Conservation (phyloP, 768 basidiomycete genomes). For the Lactifluus echinatus region DNA sequence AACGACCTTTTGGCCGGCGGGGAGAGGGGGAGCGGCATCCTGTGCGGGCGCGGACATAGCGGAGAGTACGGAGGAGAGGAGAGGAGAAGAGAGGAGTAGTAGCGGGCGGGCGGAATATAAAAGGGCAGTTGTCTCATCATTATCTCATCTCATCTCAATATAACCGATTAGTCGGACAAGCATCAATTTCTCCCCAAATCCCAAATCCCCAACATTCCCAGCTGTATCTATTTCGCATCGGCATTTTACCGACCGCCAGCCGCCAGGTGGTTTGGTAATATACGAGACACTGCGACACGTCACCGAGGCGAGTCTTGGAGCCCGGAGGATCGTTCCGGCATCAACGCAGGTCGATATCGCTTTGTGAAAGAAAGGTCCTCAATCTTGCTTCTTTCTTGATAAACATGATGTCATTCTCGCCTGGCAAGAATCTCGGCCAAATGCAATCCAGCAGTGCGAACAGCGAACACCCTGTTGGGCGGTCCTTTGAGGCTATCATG, state of each 20-base stretch:
- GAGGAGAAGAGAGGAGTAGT: not conserved
- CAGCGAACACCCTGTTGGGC: not conserved
- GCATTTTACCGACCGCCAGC: not conserved
- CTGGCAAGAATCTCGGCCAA: not conserved
- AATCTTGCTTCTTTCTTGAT: too few relatives aligned
- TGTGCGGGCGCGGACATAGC: slow-evolving; percentile 11
- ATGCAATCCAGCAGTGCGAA: not conserved
- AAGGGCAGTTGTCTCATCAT: not conserved
- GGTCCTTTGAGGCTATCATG: not conserved
- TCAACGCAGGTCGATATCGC: not conserved
- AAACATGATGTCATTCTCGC: not conserved
- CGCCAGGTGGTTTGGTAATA: not conserved
- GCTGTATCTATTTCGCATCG: not conserved
- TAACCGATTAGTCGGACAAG: too few relatives aligned
- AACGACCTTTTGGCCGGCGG: slow-evolving; percentile 1
- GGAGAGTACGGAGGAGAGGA: not conserved
- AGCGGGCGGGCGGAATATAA: not conserved
- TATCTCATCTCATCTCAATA: not conserved
- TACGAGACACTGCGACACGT: too few relatives aligned
- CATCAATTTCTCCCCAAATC: not conserved
- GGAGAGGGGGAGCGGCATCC: slow-evolving; percentile 13
- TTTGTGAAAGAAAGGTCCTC: too few relatives aligned
- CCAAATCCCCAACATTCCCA: not conserved
- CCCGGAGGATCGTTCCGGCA: not conserved
- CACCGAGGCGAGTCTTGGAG: not conserved